These are phyloP conservation scores for Wickerhamomyces chaumierensis DNA, from an alignment of 805 yeast species.

Conservation along the genomic window DNA sequence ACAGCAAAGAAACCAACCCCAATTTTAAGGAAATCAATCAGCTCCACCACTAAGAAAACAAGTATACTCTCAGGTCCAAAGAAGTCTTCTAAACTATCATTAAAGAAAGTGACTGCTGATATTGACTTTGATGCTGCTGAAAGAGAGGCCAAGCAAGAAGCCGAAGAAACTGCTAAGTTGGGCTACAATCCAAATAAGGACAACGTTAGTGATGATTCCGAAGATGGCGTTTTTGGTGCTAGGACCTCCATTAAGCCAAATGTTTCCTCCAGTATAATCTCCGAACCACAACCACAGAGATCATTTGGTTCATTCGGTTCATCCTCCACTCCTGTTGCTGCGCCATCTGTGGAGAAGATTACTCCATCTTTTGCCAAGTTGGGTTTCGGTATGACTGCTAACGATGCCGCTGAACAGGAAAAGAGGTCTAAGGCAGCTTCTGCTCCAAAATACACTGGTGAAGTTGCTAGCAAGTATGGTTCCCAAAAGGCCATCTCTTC, in stretches of 20 bases:
- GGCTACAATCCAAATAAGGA: constrained; percentile 30
- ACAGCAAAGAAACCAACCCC: constrained; percentile 17
- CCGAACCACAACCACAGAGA: constrained; percentile 12
- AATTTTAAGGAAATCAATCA: constrained; percentile 19
- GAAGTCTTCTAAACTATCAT: constrained; percentile 42
- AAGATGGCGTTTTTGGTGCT: constrained; percentile 4
- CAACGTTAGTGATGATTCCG: constrained; percentile 3
- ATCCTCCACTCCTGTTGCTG: background rate
- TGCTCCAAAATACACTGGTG: constrained; percentile 60
- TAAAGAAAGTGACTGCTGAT: constrained; percentile 43
- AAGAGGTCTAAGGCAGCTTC: constrained; percentile 34
- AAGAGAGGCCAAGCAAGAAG: constrained; percentile 74
- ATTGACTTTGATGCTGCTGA: constrained; percentile 59
- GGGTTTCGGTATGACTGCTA: constrained; percentile 83
- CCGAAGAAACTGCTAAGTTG: constrained; percentile 41
- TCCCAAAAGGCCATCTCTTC: constrained; percentile 90
- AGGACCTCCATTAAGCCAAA: constrained; percentile 11
- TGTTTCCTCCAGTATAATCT: constrained; percentile 8
- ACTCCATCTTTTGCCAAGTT: constrained; percentile 69
- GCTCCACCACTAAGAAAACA: constrained; percentile 24
- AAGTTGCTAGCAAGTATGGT: constrained; percentile 70
- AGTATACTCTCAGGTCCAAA: constrained; percentile 43
- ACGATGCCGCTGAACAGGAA: constrained; percentile 39
- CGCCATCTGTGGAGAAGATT: constrained; percentile 27
- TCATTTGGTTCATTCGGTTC: constrained; percentile 2